Evolutionary conservation across 768 basidiomycete genomes (phyloP), one percentile per base, ranked within the genome.

Genomic region (Leucosporidium yakuticum): DNA sequence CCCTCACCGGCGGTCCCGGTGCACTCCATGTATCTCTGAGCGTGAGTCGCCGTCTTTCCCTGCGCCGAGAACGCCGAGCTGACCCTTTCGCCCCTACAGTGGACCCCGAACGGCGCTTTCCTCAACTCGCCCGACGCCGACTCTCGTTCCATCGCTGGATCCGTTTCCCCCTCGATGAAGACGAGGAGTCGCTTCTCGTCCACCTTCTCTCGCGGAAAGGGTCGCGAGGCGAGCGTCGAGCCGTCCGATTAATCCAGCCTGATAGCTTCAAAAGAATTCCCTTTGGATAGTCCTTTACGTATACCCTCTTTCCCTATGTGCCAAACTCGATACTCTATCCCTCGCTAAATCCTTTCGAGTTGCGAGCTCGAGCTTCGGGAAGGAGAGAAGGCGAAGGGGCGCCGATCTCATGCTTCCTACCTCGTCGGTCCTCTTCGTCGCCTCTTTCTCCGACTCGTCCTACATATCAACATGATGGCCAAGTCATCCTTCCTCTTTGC

Each of bases 121-220:
- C 59, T 48, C 36, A 53, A 27, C 63, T 50, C 51, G 20, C 54
- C 19, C 53, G 69, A 68, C 1, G 32, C 51, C 47, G 70, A 71
- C 53, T 19, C 50, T 4, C 61, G 67, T 6, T 68, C 67, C 1
- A 19, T 69, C 32, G 58, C 60, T 4, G 70, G 64, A 12, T 71
- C 70, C 21, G 58, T 55, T 21, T 34, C 54, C 23, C 34, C 58
- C 34, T 59, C 58, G 4, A 15, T 23, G 8, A 44, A 44, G 39
- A 15, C 39, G 39, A 44, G 39, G 39, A 9, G 8, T 2, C 32
- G 67, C 57, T 31, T 54, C 27, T 44, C 62, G 7, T 67, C 65
- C n/a, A 25, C 64, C 7, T 71, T 71, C 61, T 71, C 70, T 21
- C 25, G n/a, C 4, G 15, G 17, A 15, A 27, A 32, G 8, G 14